phyloP scores from a whole-genome alignment of 306 rosid genomes.

The Trifolium pratense region DNA sequence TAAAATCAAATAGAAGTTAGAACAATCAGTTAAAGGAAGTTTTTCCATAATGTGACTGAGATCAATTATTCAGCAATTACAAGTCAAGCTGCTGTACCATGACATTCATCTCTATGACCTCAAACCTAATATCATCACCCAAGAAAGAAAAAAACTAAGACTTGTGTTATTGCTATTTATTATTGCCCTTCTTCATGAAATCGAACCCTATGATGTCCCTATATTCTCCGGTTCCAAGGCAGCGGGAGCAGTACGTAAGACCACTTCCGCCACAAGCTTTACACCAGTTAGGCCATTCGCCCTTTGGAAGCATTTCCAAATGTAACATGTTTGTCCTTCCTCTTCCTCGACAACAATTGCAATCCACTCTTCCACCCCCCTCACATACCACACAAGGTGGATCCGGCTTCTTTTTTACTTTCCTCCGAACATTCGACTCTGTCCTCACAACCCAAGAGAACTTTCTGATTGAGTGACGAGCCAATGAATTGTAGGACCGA shows the following conservation, averaged over 20 bases:
- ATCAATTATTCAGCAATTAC: constrained; percentile 36
- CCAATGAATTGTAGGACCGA: constrained; percentile 42
- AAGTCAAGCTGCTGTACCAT: constrained; percentile 19
- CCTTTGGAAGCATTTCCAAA: constrained; percentile 81
- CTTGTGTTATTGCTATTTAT: constrained; percentile 42
- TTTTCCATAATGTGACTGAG: constrained; percentile 23
- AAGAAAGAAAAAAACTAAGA: constrained; percentile 29
- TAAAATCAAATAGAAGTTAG: constrained; percentile 33
- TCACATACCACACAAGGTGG: constrained; percentile 77
- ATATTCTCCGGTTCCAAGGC: constrained; percentile 91
- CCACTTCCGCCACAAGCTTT: constrained; percentile 87
- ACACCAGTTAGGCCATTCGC: constrained; percentile 99
- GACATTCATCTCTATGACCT: constrained; percentile 34
- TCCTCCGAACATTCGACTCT: constrained; percentile 79
- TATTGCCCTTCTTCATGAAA: constrained; percentile 63
- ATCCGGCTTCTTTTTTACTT: constrained; percentile 66
- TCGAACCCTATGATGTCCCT: constrained; percentile 84
- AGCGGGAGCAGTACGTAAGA: constrained; percentile 77
- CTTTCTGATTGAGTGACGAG: constrained; percentile 66
- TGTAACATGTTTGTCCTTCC: constrained; percentile 79
- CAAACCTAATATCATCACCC: constrained; percentile 29
- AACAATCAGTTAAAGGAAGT: constrained; percentile 29
- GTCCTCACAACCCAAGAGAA: constrained; percentile 84
- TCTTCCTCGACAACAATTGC: constrained; percentile 71
- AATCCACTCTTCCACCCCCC: constrained; percentile 81